Evolutionary conservation across 2,329 filamentous ascomycete species (phyloP), one percentile per base, ranked within the genome.

Genomic region (Neoscytalidium dimidiatum): DNA sequence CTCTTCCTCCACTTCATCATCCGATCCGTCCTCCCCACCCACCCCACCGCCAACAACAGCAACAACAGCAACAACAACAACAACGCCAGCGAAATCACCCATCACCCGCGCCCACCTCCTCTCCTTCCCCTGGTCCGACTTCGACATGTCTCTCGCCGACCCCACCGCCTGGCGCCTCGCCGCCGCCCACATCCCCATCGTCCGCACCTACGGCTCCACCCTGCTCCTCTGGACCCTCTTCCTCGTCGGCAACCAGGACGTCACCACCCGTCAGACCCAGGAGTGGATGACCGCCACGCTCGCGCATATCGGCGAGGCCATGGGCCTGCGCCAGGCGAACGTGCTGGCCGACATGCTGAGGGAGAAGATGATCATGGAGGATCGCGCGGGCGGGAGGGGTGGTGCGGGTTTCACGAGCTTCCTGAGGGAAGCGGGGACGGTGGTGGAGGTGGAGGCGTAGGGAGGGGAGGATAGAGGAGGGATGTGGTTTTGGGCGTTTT

Each of bases 301-400:
- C 65, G 86, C 89, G 76, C 83, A 88, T 73, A 90, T 91, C 70
- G 87, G 86, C 68, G 86, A 48, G 4, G 73, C 75, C 29, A 76
- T 76, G 60, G 75, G 75, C 0, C 71, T 77, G 51, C 73, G 72
- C 9, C 74, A 77, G 44, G 73, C 73, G 1, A 69, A 66, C n/a
- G 69, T 77, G 4, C 66, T 77, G 28, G 69, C 68, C 0, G 66
- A 67, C 11, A 70, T 72, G 1, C 46, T 77, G 60, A 56, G 41
- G 28, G 62, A 56, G 38, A 31, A 41, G 35, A 43, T 57, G 19
- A 35, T 13, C 4, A 9, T 14, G 5, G 51, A 56, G 51, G 33
- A 46, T 23, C 19, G 8, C 19, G 43, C 21, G 43, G 43, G 43
- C 19, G 43, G 43, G 6, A n/a, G n/a, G n/a, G n/a, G n/a, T n/a